A percentile compares a stretch with the other conserved stretches of the same genome.
Conservation (phyloP, 371 early-diverging fungal genomes). For the Haplosporangium sp. region DNA sequence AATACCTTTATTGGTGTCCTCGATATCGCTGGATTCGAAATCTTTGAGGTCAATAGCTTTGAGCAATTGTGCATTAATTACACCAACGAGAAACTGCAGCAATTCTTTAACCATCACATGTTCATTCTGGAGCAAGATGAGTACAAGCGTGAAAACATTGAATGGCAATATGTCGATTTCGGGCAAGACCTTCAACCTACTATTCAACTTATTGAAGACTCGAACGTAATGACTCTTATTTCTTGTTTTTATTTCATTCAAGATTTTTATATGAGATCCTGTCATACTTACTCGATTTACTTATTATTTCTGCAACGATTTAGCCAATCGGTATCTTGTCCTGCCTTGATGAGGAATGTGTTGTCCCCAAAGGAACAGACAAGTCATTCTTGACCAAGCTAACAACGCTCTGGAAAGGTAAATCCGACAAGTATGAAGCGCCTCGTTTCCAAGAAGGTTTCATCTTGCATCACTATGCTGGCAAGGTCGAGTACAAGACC, state of each 20-base stretch:
- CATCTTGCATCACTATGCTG: conserved; percentile 98
- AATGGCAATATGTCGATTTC: conserved; percentile 99
- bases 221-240: conserved; percentile 68
- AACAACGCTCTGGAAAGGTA: conserved; percentile 88
- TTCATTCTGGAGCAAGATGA: conserved; percentile 99
- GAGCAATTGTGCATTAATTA: conserved; percentile 99
- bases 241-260: not conserved
- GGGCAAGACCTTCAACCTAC: conserved; percentile 99
- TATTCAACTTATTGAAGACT: conserved; percentile 98
- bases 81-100: conserved; percentile 99
- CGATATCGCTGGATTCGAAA: conserved; percentile 99
- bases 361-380: conserved; percentile 98
- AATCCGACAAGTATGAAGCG: conserved; percentile 88
- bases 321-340: conserved; percentile 98
- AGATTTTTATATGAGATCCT: not conserved
- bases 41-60: conserved; percentile 98
- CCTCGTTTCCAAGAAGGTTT: conserved; percentile 95
- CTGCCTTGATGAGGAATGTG: conserved; percentile 99
- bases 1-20: conserved; percentile 97
- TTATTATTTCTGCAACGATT: not conserved
- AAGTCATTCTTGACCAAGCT: conserved; percentile 97
- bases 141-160: conserved; percentile 97
- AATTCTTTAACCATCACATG: conserved; percentile 99
- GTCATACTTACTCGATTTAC: not conserved
- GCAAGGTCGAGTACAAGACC: conserved; percentile 96